A percentile compares a stretch with the other conserved stretches of the same genome.
phyloP scores from a whole-genome alignment of 805 yeast species.

The Kodamaea kaohsiungensis region DNA sequence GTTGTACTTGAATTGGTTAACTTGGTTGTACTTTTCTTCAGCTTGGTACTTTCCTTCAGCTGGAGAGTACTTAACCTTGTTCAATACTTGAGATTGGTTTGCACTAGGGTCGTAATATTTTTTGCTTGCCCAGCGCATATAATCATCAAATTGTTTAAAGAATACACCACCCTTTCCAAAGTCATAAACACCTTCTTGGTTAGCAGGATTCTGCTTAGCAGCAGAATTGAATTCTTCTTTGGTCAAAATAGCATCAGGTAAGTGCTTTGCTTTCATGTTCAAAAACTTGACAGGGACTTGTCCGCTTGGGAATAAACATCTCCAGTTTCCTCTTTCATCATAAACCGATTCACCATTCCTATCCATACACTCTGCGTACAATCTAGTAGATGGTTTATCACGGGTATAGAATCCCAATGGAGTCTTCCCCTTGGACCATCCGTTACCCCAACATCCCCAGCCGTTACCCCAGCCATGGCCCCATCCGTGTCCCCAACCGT shows the following conservation, averaged over 20 bases:
- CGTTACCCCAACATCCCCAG: conserved; percentile 6
- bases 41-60: conserved; percentile 1
- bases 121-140: conserved; percentile 56
- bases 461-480: not conserved
- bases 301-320: conserved; percentile 76
- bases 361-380: conserved; percentile 63
- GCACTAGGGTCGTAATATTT: not conserved
- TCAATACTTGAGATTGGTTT: not conserved
- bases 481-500: not conserved
- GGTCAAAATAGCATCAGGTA: conserved; percentile 40
- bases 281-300: conserved; percentile 35
- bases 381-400: conserved; percentile 58
- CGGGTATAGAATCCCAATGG: conserved; percentile 52
- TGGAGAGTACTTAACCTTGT: not conserved
- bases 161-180: conserved; percentile 55
- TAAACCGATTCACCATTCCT: conserved; percentile 73
- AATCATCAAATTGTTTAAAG: conserved; percentile 65
- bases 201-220: conserved; percentile 2
- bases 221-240: conserved; percentile 59
- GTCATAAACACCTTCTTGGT: conserved; percentile 26
- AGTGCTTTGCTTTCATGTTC: conserved; percentile 24
- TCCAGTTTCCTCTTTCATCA: conserved; percentile 87
- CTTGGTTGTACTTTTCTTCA: not conserved
- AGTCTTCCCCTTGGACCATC: conserved; percentile 21
- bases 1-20: not conserved